phyloP scores from a whole-genome alignment of 106 monocot genomes.

The Iris macrosiphon region DNA sequence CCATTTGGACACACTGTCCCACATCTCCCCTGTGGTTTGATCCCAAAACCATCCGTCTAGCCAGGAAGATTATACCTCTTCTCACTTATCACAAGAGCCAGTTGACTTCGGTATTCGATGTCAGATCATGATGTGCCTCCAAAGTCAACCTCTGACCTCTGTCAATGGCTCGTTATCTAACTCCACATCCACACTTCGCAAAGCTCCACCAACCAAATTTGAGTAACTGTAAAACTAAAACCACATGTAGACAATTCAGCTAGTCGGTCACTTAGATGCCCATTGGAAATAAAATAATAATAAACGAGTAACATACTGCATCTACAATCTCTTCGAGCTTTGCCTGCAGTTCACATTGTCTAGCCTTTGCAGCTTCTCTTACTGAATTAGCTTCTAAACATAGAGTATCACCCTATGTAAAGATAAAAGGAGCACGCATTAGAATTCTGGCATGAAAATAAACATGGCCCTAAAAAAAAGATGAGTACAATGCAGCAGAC shows the following conservation, averaged over 20 bases:
- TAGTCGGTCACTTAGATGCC: background rate
- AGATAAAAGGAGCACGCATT: background rate
- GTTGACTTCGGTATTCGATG: too few relatives aligned
- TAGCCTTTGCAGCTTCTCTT: slow-evolving; percentile 27
- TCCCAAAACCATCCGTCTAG: too few relatives aligned
- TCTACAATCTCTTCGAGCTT: slow-evolving; percentile 34
- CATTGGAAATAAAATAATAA: background rate
- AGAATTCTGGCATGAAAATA: background rate
- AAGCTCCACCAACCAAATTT: background rate
- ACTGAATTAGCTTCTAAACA: slow-evolving; percentile 22
- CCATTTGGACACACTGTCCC: too few relatives aligned
- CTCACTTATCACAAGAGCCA: too few relatives aligned
- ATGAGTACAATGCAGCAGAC: background rate
- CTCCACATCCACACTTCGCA: slow-evolving; percentile 1
- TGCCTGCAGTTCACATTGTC: slow-evolving; percentile 29
- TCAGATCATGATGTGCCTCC: too few relatives aligned
- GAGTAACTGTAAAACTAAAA: slow-evolving; percentile 29
- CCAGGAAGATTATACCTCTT: too few relatives aligned
- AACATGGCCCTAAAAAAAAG: background rate
- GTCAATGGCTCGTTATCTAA: too few relatives aligned
- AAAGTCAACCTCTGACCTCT: too few relatives aligned
- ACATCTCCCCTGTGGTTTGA: too few relatives aligned
- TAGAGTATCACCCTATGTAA: slow-evolving; percentile 29
- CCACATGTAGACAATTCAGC: background rate
- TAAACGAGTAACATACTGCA: slow-evolving; percentile 26